Evolutionary conservation across 1,284 basidiomycete species (phyloP), one percentile per base, ranked within the genome.

Genomic region (Anthracocystis setariae): DNA sequence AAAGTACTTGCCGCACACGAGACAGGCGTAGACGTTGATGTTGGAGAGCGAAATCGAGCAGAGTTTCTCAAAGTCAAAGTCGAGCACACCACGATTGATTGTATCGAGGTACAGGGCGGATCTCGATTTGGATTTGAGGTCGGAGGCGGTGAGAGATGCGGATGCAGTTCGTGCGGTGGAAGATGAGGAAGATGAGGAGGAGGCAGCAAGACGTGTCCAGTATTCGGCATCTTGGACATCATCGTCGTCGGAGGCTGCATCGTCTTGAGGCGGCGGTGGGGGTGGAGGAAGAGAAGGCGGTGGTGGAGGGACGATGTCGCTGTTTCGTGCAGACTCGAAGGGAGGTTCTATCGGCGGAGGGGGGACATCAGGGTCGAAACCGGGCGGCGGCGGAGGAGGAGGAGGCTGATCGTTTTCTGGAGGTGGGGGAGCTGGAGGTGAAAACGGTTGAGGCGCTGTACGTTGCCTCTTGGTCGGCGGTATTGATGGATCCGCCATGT

Each of bases 51-150:
- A 95, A 59, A 98, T 93, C 9, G 93, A 97, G 86, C 96, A 99
- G 27, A 98, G 88, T 86, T 95, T 93, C 86, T 99, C 96, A 81
- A 99, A 98, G 85, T 99, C 96, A 84, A 99, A 99, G 84, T 99
- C 96, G 64, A 99, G 89, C 38, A 90, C 51, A 7, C 48, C 42
- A 15, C 82, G 74, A 43, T 82, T 73, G 67, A 83, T 80, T 35
- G 95, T 98, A 85, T 98, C 95, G 56, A 98, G 89, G 83, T 98
- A 98, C 75, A 98, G 86, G 84, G 98, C 94, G 47, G 56, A 62
- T 29, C 91, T 90, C 40, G 89, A 87, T 87, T 38, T 76, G 64
- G 24, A 23, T 9, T 15, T n/a, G 15, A 29, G 35, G 42, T 86
- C 67, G 86, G 15, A 20, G 27, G 18, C 2, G 3, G 40, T 17